Conservation (phyloP, 176 grass and related monocot species). For the Musa beccarii region DNA sequence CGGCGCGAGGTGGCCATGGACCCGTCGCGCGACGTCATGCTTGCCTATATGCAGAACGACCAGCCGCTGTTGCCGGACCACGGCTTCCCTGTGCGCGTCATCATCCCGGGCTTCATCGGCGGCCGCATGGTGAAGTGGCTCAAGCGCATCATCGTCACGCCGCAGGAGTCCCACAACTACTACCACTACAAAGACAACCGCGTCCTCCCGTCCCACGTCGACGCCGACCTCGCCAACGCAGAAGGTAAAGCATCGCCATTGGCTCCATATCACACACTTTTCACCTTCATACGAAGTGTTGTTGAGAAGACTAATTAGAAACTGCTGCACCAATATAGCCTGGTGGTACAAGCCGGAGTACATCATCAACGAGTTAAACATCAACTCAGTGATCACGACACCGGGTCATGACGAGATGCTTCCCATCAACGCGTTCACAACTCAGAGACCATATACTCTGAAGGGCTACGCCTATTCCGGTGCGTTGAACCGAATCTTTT, state of each 20-base stretch:
- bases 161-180: conserved; percentile 64
- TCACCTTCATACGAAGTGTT: too few relatives aligned
- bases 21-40: conserved; percentile 1
- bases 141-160: conserved; percentile 43
- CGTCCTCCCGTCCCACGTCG: conserved; percentile 79
- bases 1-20: conserved; percentile 17
- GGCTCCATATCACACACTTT: too few relatives aligned
- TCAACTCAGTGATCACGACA: conserved; percentile 78
- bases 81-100: conserved; percentile 60
- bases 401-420: conserved; percentile 60
- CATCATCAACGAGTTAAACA: conserved; percentile 91
- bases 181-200: conserved; percentile 87
- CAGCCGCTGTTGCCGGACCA: conserved; percentile 59
- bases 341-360: conserved; percentile 99
- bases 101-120: conserved; percentile 60
- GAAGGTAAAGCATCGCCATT: conserved; percentile 41
- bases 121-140: conserved; percentile 93
- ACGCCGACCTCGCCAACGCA: conserved; percentile 63
- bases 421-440: conserved; percentile 56
- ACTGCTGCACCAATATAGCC: conserved; percentile 23
- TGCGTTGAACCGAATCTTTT: background rate
- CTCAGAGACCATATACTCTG: conserved; percentile 42
- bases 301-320: too few relatives aligned
- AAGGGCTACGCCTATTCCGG: conserved; percentile 87
- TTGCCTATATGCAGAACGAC: conserved; percentile 72